phyloP scores from a whole-genome alignment of 148 eudicot genomes.

The Cornus suecica region DNA sequence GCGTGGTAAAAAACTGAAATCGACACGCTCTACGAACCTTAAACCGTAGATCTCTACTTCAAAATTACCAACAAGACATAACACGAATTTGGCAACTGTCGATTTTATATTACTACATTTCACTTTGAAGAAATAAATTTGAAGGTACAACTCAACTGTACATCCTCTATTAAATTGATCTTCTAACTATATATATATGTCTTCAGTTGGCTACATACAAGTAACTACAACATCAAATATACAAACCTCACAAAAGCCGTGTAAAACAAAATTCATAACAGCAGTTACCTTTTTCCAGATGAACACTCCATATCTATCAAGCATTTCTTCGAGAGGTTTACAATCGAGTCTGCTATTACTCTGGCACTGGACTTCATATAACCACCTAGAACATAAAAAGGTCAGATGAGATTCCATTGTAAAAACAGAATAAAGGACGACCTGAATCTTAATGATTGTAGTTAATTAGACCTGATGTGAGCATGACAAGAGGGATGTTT shows the following conservation, averaged over 20 bases:
- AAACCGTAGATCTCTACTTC: too few relatives aligned
- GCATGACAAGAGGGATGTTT: slow-evolving; percentile 76
- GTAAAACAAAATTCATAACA: too few relatives aligned
- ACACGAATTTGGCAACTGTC: not conserved
- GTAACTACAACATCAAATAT: too few relatives aligned
- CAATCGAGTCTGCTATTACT: slow-evolving; percentile 85
- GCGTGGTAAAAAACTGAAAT: too few relatives aligned
- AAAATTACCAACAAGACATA: too few relatives aligned
- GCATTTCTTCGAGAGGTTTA: slow-evolving; percentile 67
- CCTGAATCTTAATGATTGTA: not conserved
- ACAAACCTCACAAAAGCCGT: too few relatives aligned
- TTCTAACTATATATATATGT: too few relatives aligned
- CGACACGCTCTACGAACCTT: too few relatives aligned
- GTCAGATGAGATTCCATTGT: not conserved
- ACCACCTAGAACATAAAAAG: slow-evolving; percentile 51
- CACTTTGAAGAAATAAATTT: too few relatives aligned
- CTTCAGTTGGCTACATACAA: not conserved
- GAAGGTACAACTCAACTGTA: too few relatives aligned
- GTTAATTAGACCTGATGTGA: slow-evolving; percentile 69
- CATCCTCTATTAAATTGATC: too few relatives aligned
- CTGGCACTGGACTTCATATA: slow-evolving; percentile 93
- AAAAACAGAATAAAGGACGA: not conserved
- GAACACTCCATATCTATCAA: slow-evolving; percentile 30
- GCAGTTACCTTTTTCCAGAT: not conserved
- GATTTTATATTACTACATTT: not conserved